Evolutionary conservation across 2,329 filamentous ascomycete genomes (phyloP).

Genomic region (Rhexocercosporidium sp.): DNA sequence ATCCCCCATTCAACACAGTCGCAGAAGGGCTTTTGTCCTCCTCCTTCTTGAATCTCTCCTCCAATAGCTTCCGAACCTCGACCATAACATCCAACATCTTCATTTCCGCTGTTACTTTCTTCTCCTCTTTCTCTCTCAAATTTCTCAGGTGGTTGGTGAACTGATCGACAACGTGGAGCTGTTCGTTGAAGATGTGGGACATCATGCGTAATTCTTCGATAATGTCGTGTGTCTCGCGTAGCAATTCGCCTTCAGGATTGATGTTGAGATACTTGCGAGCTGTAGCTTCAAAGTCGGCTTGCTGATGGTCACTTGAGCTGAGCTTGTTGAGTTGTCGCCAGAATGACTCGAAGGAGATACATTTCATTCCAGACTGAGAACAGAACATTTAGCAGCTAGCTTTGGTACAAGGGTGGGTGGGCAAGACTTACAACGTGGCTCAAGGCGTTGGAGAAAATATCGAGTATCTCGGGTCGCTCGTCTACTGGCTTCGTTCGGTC

Average conservation of each 20-base stretch:
- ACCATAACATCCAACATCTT: conserved; percentile 15
- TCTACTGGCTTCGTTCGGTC: conserved; percentile 43
- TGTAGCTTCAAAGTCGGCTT: conserved; percentile 13
- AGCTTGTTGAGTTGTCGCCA: conserved; percentile 42
- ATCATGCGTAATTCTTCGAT: conserved; percentile 53
- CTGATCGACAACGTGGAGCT: conserved; percentile 11
- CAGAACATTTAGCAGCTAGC: not conserved
- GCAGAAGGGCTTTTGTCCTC: not conserved
- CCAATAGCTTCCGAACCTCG: conserved; percentile 10
- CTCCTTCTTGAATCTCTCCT: not conserved
- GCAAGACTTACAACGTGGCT: conserved; percentile 45
- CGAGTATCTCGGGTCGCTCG: conserved; percentile 47
- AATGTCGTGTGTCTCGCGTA: conserved; percentile 51
- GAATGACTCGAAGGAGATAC: conserved; percentile 45
- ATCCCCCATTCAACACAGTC: not conserved
- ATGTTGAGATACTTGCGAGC: conserved; percentile 45
- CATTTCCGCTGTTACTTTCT: not conserved
- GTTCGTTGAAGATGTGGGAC: conserved; percentile 41
- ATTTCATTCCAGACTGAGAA: conserved; percentile 46
- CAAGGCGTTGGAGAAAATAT: conserved; percentile 51
- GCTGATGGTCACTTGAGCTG: not conserved
- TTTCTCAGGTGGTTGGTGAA: conserved; percentile 21
- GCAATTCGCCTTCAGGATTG: conserved; percentile 47
- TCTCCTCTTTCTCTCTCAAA: conserved; percentile 12
- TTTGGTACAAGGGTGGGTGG: not conserved